These are phyloP conservation scores for Azolla pinnata DNA, from an alignment of 75 land plant genomes.

Conservation along the genomic window DNA sequence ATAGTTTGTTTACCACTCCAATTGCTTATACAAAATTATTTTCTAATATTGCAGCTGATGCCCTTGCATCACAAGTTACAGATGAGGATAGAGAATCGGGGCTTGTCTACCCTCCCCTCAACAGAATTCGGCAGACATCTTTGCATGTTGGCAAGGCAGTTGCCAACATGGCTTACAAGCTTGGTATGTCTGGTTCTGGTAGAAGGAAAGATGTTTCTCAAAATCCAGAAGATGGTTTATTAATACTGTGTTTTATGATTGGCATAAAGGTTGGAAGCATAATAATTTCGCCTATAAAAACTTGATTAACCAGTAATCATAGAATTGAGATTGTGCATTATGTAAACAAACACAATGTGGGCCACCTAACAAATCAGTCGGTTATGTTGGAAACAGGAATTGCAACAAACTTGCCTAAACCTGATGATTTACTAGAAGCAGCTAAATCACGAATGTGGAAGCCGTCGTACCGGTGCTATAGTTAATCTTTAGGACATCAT, in stretches of 20 bases:
- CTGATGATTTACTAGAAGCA: constrained; percentile 6
- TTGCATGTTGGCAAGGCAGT: constrained; percentile 25
- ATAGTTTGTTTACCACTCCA: neutral
- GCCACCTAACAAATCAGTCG: too few relatives aligned
- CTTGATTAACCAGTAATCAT: too few relatives aligned
- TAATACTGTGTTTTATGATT: too few relatives aligned
- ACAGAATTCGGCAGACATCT: constrained; percentile 18
- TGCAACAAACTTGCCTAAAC: constrained; percentile 22
- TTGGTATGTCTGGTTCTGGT: constrained; percentile 18
- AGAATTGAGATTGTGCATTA: too few relatives aligned
- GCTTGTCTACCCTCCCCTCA: constrained; percentile 20
- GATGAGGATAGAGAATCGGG: constrained; percentile 19
- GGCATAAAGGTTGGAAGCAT: too few relatives aligned
- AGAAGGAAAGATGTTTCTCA: too few relatives aligned
- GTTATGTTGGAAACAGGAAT: too few relatives aligned
- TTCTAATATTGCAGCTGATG: constrained; percentile 17
- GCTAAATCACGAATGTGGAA: constrained; percentile 17
- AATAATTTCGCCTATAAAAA: too few relatives aligned
- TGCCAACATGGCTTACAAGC: constrained; percentile 21
- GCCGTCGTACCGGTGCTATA: constrained; percentile 15
- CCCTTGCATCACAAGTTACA: constrained; percentile 18
- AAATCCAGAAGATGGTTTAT: too few relatives aligned
- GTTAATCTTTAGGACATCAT: too few relatives aligned
- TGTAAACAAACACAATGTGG: too few relatives aligned
- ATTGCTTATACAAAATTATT: neutral